Evolutionary conservation across 257 asterid genomes (phyloP).

Genomic region (Cynanchum wilfordii): DNA sequence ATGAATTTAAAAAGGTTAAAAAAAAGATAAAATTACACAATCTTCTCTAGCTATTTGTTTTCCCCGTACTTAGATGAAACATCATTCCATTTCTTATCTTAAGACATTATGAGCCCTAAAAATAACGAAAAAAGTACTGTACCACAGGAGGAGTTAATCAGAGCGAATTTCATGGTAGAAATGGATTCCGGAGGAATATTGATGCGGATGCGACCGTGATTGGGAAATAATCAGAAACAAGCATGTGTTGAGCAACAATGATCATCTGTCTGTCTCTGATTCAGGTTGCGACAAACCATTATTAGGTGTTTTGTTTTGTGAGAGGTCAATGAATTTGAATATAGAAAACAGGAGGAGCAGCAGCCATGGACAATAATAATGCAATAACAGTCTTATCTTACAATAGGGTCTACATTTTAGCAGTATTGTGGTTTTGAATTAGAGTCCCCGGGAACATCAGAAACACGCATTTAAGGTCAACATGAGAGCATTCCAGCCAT

Average conservation of each 20-base stretch:
- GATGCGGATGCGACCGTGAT: background rate
- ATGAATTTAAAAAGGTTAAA: background rate
- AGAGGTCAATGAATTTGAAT: background rate
- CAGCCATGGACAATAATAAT: background rate
- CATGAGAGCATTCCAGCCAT: conserved; percentile 20
- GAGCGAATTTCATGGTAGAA: background rate
- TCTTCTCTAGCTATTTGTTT: no score
- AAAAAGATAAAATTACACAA: background rate
- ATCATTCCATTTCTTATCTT: no score
- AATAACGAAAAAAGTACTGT: background rate
- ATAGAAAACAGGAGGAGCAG: background rate
- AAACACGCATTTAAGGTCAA: conserved; percentile 19
- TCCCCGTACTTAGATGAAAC: no score
- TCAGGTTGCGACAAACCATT: background rate
- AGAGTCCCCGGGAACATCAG: background rate
- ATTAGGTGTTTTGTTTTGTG: background rate
- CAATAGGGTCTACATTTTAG: background rate
- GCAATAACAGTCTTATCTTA: background rate
- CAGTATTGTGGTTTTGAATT: background rate
- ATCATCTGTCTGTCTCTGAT: background rate
- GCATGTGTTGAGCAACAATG: background rate
- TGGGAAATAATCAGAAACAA: background rate
- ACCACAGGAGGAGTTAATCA: no score
- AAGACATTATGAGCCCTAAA: no score
- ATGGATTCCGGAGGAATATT: background rate